Conservation (phyloP, 2,329 filamentous ascomycete genomes). For the Trichoderma gracile region DNA sequence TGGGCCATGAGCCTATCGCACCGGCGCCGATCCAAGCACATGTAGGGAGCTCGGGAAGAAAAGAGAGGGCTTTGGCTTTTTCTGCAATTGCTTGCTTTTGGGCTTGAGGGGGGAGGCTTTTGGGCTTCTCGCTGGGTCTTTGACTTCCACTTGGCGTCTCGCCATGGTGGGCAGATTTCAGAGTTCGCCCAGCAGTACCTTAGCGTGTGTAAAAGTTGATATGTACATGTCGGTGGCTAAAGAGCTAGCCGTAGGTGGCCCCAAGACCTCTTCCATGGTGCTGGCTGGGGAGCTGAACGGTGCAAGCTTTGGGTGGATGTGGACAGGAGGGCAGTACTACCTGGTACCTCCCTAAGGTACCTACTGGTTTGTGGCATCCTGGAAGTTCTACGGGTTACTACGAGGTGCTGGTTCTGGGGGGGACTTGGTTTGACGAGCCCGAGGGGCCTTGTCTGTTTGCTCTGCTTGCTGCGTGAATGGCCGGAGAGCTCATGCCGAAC, state of each 20-base stretch:
- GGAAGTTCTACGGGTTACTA: background rate
- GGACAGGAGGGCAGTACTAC: too few species aligned
- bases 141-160: background rate
- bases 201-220: too few species aligned
- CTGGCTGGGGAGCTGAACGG: background rate
- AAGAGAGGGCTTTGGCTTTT: too few species aligned
- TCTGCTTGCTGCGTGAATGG: background rate
- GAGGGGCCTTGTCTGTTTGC: background rate
- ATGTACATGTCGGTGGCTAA: slow-evolving; percentile 4
- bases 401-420: background rate
- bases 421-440: background rate
- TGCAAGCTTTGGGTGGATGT: too few species aligned
- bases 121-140: slow-evolving; percentile 2
- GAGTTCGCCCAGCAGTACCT: background rate
- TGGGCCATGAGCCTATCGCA: slow-evolving; percentile 10
- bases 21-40: slow-evolving; percentile 5
- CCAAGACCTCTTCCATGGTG: background rate
- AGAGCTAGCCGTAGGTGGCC: background rate
- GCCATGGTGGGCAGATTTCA: slow-evolving; percentile 9
- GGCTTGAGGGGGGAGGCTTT: background rate
- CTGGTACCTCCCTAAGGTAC: too few species aligned
- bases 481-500: background rate
- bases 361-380: background rate
- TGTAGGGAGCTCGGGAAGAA: background rate
- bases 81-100: background rate